Evolutionary conservation across 805 yeast species (phyloP), one percentile per base, ranked within the genome.

Genomic region (Brettanomyces nanus): DNA sequence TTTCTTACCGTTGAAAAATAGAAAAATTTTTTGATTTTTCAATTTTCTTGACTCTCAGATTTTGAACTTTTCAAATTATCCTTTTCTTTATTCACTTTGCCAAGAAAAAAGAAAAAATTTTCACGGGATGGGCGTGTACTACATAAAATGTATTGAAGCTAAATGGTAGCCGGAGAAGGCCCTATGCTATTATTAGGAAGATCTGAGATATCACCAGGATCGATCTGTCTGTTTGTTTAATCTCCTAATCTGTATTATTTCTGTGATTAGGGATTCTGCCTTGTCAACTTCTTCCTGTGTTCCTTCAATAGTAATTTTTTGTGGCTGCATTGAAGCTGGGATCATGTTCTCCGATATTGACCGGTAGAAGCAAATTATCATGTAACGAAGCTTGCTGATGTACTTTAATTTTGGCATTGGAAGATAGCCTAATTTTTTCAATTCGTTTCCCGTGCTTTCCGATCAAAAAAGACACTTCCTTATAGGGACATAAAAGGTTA

Each of bases 401-500:
- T n/a, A 71, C 60, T 36, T 65, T 64, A 28, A 72, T 59, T 7
- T 44, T 50, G 4, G 74, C 71, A 0, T 52, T 44, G 1, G 69
- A 56, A 19, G 37, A 35, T 4, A 49, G 47, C 23, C 75, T 43
- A 7, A 71, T 50, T 4, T 36, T 35, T 28, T 55, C 58, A 11
- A 72, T 68, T 30, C 60, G 53, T 15, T 43, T 27, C 1, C 77
- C 77, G n/a, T 51, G 49, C 19, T 48, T 56, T 0, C 77, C 77
- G 35, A 71, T 70, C 5, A 71, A 43, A 34, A 53, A 61, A 1
- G 68, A 56, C 2, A 68, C 61, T 38, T 69, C 69, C 19, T 45
- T 46, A 23, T 58, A 23, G 7, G 26, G 26, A n/a, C n/a, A n/a
- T n/a, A n/a, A n/a, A n/a, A n/a, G n/a, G n/a, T n/a, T n/a, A n/a